Base-by-base conservation (phyloP, 352 stramenopile species). In the Halophytophthora polymorphica region DNA sequence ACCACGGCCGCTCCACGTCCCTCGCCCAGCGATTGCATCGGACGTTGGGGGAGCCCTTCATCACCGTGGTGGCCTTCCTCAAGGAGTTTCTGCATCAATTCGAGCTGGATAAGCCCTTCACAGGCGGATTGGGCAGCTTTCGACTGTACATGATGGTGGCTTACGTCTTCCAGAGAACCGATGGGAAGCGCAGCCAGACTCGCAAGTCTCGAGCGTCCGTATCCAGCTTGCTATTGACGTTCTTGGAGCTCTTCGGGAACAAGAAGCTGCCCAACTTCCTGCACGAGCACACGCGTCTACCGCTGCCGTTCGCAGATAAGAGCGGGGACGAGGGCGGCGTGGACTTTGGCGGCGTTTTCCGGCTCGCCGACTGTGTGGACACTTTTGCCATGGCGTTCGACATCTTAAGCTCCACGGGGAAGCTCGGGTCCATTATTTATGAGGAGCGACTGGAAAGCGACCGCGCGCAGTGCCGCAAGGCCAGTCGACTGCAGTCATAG, bases 11-110 rank as follows among this genome's bases (percentile, higher is more conserved):
- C 31, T 86, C 80, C 31, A 90, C 80, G 0, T 65, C 64, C 45
- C 71, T 90, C 14, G 70, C 78, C n/a, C 54, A 65, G 25, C 51
- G 57, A 35, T 57, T 88, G 15, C 77, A 87, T 35, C 35, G 50
- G 3, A 50, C 61, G 17, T 53, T 88, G 8, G 77, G 80, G 0
- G 33, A n/a, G 15, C 44, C 64, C 21, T 92, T 88, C 53, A 72
- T 55, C 1, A 64, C 63, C 28, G 57, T 92, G 22, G 72, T 88
- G 13, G 62, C 68, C 41, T 85, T 90, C 33, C 46, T 93, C 12
- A 90, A 90, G 53, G 79, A 90, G 53, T 89, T 90, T 53, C 25
- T 90, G 49, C 73, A 90, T 43, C 75, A 90, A 45, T 86, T 86
- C 23, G 73, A 84, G 2, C 60, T 93, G 4, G 77, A 90, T 66